Conservation (phyloP, 139 green algal species). For the Chlamydomonas sp. region DNA sequence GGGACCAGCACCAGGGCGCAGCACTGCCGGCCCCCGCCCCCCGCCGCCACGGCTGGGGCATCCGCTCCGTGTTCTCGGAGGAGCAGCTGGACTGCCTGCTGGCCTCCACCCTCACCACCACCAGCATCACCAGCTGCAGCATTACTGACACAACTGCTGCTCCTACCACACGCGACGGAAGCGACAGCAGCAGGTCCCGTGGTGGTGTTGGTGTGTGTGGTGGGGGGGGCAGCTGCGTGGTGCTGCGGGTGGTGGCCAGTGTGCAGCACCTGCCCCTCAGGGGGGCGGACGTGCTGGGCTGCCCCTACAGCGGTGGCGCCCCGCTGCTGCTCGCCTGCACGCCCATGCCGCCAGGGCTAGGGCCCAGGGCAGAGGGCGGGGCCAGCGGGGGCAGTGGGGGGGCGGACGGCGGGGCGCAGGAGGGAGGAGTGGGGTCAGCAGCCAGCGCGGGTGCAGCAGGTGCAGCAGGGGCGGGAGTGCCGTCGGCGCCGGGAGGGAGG, state of each 20-base stretch:
- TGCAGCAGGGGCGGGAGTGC: not conserved
- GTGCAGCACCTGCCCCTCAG: conserved; percentile 23
- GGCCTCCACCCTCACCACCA: not conserved
- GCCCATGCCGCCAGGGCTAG: no score
- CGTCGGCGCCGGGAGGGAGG: not conserved
- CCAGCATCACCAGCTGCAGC: no score
- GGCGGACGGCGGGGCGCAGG: not conserved
- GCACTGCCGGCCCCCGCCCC: no score
- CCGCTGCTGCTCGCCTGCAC: not conserved
- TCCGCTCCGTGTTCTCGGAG: conserved; percentile 20
- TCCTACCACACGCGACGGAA: no score
- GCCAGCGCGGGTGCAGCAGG: not conserved
- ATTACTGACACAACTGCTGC: no score
- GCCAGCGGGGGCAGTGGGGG: not conserved
- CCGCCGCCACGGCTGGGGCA: conserved; percentile 6
- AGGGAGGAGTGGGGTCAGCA: not conserved
- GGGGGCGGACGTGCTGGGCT: conserved; percentile 14
- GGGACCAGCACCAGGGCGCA: no score
- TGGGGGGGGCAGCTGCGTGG: not conserved
- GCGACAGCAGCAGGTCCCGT: no score
- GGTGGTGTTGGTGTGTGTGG: no score
- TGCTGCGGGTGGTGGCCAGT: conserved; percentile 9
- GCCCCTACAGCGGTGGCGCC: not conserved
- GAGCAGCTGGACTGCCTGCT: conserved; percentile 22
- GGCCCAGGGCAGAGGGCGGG: not conserved